Base-by-base conservation (phyloP, 2,329 filamentous ascomycete genomes). In the Calonectria fujianensis region DNA sequence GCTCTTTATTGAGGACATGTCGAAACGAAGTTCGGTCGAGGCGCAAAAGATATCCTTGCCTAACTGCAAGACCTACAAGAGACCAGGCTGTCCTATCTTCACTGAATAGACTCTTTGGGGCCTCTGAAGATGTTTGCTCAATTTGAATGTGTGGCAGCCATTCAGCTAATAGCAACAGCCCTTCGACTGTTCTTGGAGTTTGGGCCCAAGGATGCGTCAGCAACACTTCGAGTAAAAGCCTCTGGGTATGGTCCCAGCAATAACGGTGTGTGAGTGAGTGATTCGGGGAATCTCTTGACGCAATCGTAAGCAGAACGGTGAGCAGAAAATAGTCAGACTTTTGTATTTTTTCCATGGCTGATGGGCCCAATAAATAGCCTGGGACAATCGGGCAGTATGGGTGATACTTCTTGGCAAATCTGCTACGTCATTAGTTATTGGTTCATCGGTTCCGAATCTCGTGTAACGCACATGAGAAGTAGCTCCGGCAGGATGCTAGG, bases 81-180 rank as follows among this genome's bases (percentile, higher is more conserved):
- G 75, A 76, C 75, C 75, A 76, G 3, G 75, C 75, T 7, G 75
- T 73, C 24, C 69, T 52, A 18, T 76, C 75, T 48, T 76, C 65
- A 29, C 59, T 61, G 18, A 76, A 51, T 39, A 76, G 74, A 32
- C 65, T 50, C 31, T 72, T 65, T 32, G 66, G n/a, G 14, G 54
- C 51, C n/a, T 69, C 51, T 13, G 73, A 68, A 4, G 64, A 37
- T 27, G 61, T 75, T 4, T 67, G 61, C 20, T 59, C 51, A 14
- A 73, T 74, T 50, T 74, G 74, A 11, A 74, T 76, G 31, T 76
- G 67, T 16, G 75, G 75, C 16, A 76, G 35, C 75, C 75, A 76
- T 57, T 76, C 75, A 7, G 75, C 68, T 7, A 76, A 63, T 7
- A 76, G 51, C 6, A 76, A 51, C 29, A 76, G 35, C 3, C 69